Percentiles rank a stretch among this genome's conserved stretches.
Conservation (phyloP, 2,329 filamentous ascomycete genomes). For the Neonectria coccinea region DNA sequence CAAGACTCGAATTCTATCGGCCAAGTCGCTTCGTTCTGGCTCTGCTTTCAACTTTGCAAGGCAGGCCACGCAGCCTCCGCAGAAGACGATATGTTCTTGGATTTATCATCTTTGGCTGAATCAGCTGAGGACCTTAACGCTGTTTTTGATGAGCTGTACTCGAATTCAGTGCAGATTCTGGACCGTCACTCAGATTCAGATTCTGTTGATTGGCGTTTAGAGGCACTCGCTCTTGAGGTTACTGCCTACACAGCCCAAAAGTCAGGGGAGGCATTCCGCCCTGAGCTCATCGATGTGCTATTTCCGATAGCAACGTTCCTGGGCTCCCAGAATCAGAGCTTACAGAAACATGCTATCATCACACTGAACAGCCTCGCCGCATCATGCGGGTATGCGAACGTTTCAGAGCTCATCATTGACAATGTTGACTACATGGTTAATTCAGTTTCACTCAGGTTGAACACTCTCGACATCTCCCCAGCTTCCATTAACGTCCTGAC, state of each 20-base stretch:
- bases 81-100: conserved; percentile 75
- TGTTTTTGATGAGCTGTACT: conserved; percentile 74
- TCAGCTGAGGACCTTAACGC: conserved; percentile 57
- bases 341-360: conserved; percentile 85
- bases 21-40: conserved; percentile 81
- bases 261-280: conserved; percentile 75
- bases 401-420: conserved; percentile 83
- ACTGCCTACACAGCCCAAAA: conserved; percentile 80
- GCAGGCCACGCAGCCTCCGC: conserved; percentile 63
- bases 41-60: conserved; percentile 78
- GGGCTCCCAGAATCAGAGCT: conserved; percentile 73
- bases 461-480: conserved; percentile 91
- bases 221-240: conserved; percentile 84
- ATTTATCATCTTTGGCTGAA: conserved; percentile 56
- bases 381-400: conserved; percentile 78
- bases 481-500: conserved; percentile 89
- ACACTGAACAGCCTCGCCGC: conserved; percentile 83
- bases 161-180: conserved; percentile 73
- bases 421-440: conserved; percentile 99
- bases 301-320: conserved; percentile 93
- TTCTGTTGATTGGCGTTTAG: conserved; percentile 75
- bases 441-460: conserved; percentile 87
- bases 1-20: conserved; percentile 68
- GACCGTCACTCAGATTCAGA: conserved; percentile 63
- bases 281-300: conserved; percentile 89